Conservation (phyloP, 164 flowering plant genomes). For the Piper longum region DNA sequence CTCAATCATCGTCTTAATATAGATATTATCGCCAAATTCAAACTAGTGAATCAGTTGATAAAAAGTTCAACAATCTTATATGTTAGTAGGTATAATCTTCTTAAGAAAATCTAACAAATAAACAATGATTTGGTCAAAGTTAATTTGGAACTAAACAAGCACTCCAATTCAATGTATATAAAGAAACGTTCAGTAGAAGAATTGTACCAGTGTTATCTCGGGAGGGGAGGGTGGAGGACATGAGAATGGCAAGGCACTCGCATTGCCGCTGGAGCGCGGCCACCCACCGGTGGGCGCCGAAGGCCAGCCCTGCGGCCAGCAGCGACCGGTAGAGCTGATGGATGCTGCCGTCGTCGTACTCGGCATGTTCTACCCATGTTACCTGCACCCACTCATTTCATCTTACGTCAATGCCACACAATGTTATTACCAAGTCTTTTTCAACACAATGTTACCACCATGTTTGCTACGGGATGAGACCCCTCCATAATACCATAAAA, state of each 20-base stretch:
- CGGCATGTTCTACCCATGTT: slow-evolving; percentile 96
- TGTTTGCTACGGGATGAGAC: background rate
- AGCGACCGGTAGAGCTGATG: slow-evolving; percentile 77
- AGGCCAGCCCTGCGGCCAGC: slow-evolving; percentile 73
- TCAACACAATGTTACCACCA: too few relatives aligned
- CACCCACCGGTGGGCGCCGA: slow-evolving; percentile 91
- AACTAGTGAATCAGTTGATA: too few relatives aligned
- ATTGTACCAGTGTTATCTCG: slow-evolving; percentile 45
- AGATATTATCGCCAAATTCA: too few relatives aligned
- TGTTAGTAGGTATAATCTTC: too few relatives aligned
- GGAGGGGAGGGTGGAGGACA: slow-evolving; percentile 56
- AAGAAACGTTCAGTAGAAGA: too few relatives aligned
- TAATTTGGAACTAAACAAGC: too few relatives aligned
- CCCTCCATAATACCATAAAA: background rate
- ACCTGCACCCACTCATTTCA: slow-evolving; percentile 34
- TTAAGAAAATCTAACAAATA: background rate
- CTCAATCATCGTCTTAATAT: too few relatives aligned
- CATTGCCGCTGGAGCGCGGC: slow-evolving; percentile 87
- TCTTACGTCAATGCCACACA: background rate
- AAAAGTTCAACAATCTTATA: too few relatives aligned
- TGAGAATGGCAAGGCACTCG: slow-evolving; percentile 84
- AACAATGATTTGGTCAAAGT: background rate
- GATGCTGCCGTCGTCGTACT: slow-evolving; percentile 57
- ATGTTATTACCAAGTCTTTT: too few relatives aligned
- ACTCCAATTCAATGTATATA: too few relatives aligned